Conservation (phyloP, 75 land plant genomes). For the Cunninghamia lanceolata region DNA sequence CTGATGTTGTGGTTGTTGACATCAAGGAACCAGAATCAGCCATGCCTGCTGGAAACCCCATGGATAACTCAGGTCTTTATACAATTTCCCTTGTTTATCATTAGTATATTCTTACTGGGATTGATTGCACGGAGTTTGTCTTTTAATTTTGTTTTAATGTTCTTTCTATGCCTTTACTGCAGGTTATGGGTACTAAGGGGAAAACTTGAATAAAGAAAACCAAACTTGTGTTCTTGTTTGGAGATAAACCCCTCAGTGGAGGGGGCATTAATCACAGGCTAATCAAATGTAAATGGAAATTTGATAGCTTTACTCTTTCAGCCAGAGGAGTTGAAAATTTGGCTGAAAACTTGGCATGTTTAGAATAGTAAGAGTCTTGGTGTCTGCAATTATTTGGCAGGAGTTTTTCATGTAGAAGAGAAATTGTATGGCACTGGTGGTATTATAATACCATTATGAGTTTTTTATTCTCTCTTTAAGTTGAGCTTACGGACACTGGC, state of each 20-base stretch:
- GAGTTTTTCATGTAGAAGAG: not conserved
- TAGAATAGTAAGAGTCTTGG: not conserved
- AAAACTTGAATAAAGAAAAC: not conserved
- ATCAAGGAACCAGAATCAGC: slow-evolving; percentile 75
- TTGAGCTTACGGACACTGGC: not conserved
- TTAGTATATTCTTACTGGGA: not conserved
- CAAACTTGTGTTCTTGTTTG: not conserved
- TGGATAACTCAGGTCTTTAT: slow-evolving; percentile 73
- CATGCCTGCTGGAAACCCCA: slow-evolving; percentile 53
- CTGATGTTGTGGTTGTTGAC: slow-evolving; percentile 84
- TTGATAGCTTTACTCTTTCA: slow-evolving; percentile 2
- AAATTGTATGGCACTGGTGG: not conserved
- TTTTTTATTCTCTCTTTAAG: too few relatives aligned
- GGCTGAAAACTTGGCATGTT: slow-evolving; percentile 8
- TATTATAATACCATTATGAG: not conserved
- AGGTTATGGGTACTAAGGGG: slow-evolving; percentile 8
- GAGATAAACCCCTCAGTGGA: not conserved
- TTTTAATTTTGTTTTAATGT: too few relatives aligned
- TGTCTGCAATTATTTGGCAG: not conserved
- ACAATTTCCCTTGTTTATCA: not conserved
- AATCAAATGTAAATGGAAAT: not conserved
- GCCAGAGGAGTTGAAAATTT: not conserved
- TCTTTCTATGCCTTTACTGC: not conserved
- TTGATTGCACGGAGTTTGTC: too few relatives aligned
- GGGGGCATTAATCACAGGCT: not conserved